Conservation (phyloP, 768 basidiomycete genomes). For the Amanita thiersii region DNA sequence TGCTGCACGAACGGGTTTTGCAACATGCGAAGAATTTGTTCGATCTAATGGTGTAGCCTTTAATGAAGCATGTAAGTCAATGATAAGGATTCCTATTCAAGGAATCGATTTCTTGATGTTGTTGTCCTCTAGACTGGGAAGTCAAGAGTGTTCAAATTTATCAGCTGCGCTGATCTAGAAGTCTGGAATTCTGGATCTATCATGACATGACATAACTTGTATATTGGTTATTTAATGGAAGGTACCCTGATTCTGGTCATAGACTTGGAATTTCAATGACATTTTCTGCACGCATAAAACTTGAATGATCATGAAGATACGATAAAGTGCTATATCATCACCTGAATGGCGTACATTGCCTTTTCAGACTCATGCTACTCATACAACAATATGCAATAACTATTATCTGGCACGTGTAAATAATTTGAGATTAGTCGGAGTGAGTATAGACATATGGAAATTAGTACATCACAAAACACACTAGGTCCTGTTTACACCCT, state of each 20-base stretch:
- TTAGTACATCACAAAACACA: background rate
- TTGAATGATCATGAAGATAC: too few species aligned
- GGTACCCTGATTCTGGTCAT: too few species aligned
- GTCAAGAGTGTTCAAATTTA: slow-evolving; percentile 70
- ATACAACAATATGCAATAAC: slow-evolving; percentile 5
- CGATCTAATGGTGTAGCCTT: slow-evolving; percentile 63
- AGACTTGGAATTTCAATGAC: too few species aligned
- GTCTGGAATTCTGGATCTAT: background rate
- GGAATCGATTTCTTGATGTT: background rate
- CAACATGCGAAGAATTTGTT: slow-evolving; percentile 77
- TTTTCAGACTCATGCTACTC: too few species aligned
- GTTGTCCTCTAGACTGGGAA: slow-evolving; percentile 60
- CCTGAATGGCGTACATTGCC: too few species aligned
- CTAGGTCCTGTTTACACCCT: background rate
- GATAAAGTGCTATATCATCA: too few species aligned
- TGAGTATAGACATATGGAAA: background rate
- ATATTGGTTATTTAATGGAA: too few species aligned
- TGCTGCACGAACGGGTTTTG: slow-evolving; percentile 71
- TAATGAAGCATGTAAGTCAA: slow-evolving; percentile 73
- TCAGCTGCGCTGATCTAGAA: slow-evolving; percentile 24
- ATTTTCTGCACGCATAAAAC: too few species aligned
- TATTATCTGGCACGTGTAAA: slow-evolving; percentile 7
- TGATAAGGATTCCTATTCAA: background rate
- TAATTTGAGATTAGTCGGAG: slow-evolving; percentile 3
- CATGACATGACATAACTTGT: background rate